Percentiles rank a stretch among this genome's conserved stretches.
phyloP scores from a whole-genome alignment of 371 early-diverging fungal species.

The Mucor irregularis region DNA sequence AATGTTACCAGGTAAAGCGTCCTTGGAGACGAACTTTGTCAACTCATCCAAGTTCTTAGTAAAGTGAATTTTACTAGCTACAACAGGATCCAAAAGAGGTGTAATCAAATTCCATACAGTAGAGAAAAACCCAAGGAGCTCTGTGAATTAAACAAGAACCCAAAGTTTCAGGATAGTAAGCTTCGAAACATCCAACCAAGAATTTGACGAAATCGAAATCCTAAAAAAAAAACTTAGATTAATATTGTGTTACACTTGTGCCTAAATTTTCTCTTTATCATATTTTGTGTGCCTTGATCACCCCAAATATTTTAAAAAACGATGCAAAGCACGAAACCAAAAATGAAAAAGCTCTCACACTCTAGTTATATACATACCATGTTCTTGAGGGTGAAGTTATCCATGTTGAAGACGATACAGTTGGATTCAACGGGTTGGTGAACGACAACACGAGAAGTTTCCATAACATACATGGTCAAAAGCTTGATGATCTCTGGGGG shows the following conservation, averaged over 20 bases:
- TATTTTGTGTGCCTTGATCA: background rate
- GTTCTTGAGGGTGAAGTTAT: constrained; percentile 76
- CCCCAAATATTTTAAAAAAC: no score
- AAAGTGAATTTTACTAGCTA: constrained; percentile 85
- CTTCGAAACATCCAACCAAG: constrained; percentile 78
- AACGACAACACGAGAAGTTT: constrained; percentile 76
- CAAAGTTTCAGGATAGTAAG: constrained; percentile 89
- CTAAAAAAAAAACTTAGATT: constrained; percentile 21
- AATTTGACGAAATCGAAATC: constrained; percentile 82
- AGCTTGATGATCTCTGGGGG: constrained; percentile 57
- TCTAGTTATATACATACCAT: constrained; percentile 59
- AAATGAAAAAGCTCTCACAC: background rate
- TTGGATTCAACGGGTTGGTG: constrained; percentile 76
- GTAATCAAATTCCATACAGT: constrained; percentile 76
- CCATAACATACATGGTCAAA: constrained; percentile 80
- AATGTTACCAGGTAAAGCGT: constrained; percentile 32
- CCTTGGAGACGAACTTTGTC: constrained; percentile 55
- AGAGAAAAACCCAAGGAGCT: constrained; percentile 87
- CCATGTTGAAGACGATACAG: constrained; percentile 85
- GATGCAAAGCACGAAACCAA: background rate
- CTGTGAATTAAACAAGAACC: constrained; percentile 78
- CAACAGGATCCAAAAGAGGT: constrained; percentile 89
- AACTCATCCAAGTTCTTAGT: constrained; percentile 66
- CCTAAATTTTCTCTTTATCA: background rate
- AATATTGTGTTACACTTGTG: background rate